Evolutionary conservation across 2,329 filamentous ascomycete species (phyloP).

Genomic region (Alternaria sp.): DNA sequence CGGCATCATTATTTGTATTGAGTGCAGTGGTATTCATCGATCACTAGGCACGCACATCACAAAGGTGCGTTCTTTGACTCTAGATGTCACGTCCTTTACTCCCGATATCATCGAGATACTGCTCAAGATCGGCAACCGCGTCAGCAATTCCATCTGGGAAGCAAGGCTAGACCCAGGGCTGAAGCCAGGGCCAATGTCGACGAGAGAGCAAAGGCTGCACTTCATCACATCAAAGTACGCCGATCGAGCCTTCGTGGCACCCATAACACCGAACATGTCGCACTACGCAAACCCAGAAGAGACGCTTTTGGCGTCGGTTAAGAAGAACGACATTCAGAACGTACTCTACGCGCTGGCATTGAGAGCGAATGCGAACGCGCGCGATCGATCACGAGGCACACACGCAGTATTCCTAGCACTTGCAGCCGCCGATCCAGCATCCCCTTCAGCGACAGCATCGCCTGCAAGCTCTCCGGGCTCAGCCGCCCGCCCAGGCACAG

Average conservation of each 20-base stretch:
- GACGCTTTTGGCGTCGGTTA: conserved; percentile 88
- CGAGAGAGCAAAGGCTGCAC: conserved; percentile 85
- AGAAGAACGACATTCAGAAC: conserved; percentile 93
- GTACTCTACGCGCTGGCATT: conserved; percentile 91
- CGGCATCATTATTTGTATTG: conserved; percentile 94
- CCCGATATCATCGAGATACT: conserved; percentile 95
- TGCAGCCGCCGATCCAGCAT: conserved; percentile 88
- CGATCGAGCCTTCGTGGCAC: conserved; percentile 81
- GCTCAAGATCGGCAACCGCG: conserved; percentile 87
- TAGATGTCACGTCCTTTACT: conserved; percentile 96
- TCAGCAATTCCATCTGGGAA: conserved; percentile 98
- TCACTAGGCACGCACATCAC: conserved; percentile 97
- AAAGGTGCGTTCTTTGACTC: conserved; percentile 91
- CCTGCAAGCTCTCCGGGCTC: conserved; percentile 56
- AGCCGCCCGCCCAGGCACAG: conserved; percentile 53
- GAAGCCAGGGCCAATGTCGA: conserved; percentile 80
- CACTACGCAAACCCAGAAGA: conserved; percentile 83
- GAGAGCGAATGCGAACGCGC: conserved; percentile 79
- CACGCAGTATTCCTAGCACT: conserved; percentile 91
- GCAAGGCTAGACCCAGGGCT: conserved; percentile 75
- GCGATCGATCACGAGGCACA: conserved; percentile 84
- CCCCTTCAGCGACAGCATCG: conserved; percentile 64
- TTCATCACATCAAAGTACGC: conserved; percentile 98
- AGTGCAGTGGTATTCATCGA: conserved; percentile 96
- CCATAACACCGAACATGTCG: conserved; percentile 76